Evolutionary conservation across 2,329 filamentous ascomycete species (phyloP), one percentile per base, ranked within the genome.

Genomic region (Fusarium nematophilum): DNA sequence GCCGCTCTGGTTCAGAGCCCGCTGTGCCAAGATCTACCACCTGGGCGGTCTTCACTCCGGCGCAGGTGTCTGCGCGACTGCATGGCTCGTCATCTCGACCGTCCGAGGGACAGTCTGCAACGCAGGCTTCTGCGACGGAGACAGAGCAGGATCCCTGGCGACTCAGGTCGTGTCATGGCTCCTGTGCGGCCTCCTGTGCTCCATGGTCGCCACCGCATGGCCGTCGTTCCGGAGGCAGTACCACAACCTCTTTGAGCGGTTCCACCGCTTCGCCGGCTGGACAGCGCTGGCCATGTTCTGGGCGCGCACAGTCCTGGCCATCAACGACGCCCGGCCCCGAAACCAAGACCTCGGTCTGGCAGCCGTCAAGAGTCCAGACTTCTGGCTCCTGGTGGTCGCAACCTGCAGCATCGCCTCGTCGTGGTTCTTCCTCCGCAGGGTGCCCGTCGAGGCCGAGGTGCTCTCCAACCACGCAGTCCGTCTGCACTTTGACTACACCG

Each of bases 241-340:
- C 59, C 90, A 93, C 76, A 84, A 93, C 73, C 73, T 81, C 52
- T 93, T 92, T 70, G 90, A 93, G 75, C 75, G 84, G 40, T 83
- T 83, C 39, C 90, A 93, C 74, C 87, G 90, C 40, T 92, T 90
- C 72, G 83, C 83, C 5, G 90, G 89, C n/a, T 93, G 90, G 90
- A 79, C 82, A 9, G 79, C 85, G 9, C 78, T 92, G 6, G 78
- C 75, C 2, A 75, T 92, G 26, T 88, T 93, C 69, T 90, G 90
- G 83, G 80, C 72, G 1, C 83, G 90, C 55, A 80, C 83, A 8
- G 70, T 90, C 34, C 74, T 90, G 9, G 75, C 84, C 27, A 75
- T 80, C n/a, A 74, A 81, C 44, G 76, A 79, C 27, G 72, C 79
- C 30, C 71, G 76, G n/a, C 70, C 75, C 14, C 64, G 66, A 11